Evolutionary conservation across 352 stramenopile species (phyloP), one percentile per base, ranked within the genome.

Genomic region (Globisporangium nunn): DNA sequence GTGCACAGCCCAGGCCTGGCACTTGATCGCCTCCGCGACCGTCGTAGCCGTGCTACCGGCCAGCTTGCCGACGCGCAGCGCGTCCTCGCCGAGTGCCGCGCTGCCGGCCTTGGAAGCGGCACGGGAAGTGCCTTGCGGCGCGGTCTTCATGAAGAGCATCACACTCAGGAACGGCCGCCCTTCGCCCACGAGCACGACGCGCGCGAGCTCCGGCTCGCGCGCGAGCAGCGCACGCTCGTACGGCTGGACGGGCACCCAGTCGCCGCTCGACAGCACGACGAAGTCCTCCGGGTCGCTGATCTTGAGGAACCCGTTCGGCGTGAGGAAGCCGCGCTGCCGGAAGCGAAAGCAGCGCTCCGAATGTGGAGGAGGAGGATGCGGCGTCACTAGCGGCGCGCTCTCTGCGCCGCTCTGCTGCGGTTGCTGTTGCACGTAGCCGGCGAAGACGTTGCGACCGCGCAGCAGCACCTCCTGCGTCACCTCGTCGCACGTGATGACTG

Each of bases 71-170:
- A 87, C 62, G 39, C 62, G 68, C 14, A 81, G 48, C 2, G 76
- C 80, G 11, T 87, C 76, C 0, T 88, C 80, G 15, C 71, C 67
- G 3, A 90, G 58, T 33, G 65, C 46, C 0, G 61, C 45, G 14
- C 63, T 56, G 28, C 59, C 44, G 0, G 47, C 8, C 65, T 72
- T 50, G 63, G 33, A 5, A 11, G 35, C 35, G 35, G 8, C 6
- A 12, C 71, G 64, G 23, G 58, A 64, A 3, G 44, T 5, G 55
- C 46, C 31, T 51, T 50, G 0, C 15, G 40, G 33, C 54, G 64
- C 23, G 1, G 78, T 89, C 59, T 91, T 91, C 33, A 93, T 70
- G 46, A 93, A 91, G 7, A 93, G 74, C 53, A 93, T 55, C 6
- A 83, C 81, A 50, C 77, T 90, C 14, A 91, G 53, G 60, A 88